A percentile compares a stretch with the other conserved stretches of the same genome.
Evolutionary conservation across 2,329 filamentous ascomycete genomes (phyloP).

Genomic region (Westerdykella ornata): DNA sequence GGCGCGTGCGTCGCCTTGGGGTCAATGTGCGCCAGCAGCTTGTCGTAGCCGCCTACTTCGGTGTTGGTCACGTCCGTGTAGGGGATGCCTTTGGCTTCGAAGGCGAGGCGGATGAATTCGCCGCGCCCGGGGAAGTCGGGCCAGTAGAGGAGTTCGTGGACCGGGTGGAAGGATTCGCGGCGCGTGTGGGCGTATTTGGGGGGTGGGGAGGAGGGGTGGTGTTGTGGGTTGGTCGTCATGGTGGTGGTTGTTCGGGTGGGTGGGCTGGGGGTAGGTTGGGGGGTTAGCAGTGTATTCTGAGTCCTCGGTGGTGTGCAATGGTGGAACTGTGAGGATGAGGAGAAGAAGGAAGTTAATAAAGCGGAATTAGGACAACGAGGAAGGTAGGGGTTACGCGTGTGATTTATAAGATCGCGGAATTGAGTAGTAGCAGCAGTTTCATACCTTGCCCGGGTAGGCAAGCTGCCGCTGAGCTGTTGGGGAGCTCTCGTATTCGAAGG

Average conservation of each 20-base stretch:
- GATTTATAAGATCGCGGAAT: neutral
- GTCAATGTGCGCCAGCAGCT: conserved; percentile 46
- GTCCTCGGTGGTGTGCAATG: too few species aligned
- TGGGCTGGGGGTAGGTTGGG: neutral
- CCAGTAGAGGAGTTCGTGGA: conserved; percentile 66
- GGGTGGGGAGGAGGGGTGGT: neutral
- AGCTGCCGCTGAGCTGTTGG: too few species aligned
- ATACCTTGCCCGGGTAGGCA: conserved; percentile 2
- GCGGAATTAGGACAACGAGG: neutral
- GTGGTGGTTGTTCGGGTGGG: neutral
- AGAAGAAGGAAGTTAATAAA: neutral
- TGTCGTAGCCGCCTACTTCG: conserved; percentile 45
- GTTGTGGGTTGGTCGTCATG: neutral
- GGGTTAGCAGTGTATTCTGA: too few species aligned
- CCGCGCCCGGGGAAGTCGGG: conserved; percentile 65
- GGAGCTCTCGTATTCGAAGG: too few species aligned
- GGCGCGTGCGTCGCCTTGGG: conserved; percentile 45
- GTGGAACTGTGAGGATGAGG: too few species aligned
- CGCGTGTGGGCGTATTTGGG: conserved; percentile 5
- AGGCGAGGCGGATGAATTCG: conserved; percentile 64
- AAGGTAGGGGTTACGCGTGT: neutral
- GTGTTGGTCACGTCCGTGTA: conserved; percentile 58
- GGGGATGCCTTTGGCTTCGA: conserved; percentile 60
- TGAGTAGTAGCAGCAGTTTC: conserved; percentile 1
- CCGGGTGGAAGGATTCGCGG: conserved; percentile 26